phyloP scores from a whole-genome alignment of 176 grass and related monocot species.

The Triticum urartu region DNA sequence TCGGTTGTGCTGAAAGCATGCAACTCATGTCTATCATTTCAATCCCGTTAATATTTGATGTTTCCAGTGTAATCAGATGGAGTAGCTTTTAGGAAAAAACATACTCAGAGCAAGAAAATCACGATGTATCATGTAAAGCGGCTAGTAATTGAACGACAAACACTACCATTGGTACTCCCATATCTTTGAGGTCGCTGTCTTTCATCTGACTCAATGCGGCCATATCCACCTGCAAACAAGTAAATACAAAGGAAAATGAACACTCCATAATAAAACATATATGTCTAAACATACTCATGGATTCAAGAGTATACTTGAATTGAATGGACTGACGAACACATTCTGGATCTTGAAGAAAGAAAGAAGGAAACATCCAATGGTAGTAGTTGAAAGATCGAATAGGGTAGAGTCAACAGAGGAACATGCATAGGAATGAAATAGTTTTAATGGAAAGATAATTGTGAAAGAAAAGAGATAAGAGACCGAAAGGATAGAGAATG shows the following conservation, averaged over 20 bases:
- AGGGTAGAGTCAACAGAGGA: not conserved
- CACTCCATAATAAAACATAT: not conserved
- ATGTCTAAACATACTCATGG: not conserved
- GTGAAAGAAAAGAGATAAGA: not conserved
- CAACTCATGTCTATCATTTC: not conserved
- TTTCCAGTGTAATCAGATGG: not conserved
- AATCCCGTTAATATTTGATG: not conserved
- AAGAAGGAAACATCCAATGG: not conserved
- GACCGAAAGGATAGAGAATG: not conserved
- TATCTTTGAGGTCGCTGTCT: conserved; percentile 87
- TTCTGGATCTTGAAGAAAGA: not conserved
- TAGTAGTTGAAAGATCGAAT: not conserved
- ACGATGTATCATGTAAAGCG: conserved; percentile 2
- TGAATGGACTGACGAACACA: not conserved
- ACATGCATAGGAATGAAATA: not conserved
- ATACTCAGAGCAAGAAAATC: not conserved
- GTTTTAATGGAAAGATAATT: not conserved
- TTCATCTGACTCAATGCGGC: conserved; percentile 84
- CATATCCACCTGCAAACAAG: conserved; percentile 79
- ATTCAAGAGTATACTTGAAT: conserved; percentile 14
- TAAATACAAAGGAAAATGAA: conserved; percentile 14
- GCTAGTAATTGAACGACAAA: not conserved
- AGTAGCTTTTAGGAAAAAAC: not conserved
- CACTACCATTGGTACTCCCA: conserved; percentile 94
- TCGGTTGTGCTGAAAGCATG: not conserved